Evolutionary conservation across 345 rosid species (phyloP).

Genomic region (Alliaria petiolata): DNA sequence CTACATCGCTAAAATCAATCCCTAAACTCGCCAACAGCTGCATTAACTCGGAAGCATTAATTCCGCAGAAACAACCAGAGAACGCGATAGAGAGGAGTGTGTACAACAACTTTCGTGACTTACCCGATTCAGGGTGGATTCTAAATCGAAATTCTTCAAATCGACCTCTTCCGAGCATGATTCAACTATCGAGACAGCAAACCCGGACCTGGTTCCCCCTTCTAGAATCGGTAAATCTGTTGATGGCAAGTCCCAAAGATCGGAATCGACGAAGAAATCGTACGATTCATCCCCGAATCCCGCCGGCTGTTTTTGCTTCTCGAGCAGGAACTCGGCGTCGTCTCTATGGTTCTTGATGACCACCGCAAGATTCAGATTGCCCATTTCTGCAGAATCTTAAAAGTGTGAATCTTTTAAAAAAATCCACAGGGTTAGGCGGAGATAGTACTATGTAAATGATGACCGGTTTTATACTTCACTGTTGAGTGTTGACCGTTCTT

Average conservation of each 20-base stretch:
- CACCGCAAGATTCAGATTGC: slow-evolving; percentile 47
- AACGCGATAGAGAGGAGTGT: background rate
- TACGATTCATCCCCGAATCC: slow-evolving; percentile 54
- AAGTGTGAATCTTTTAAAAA: background rate
- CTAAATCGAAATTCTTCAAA: slow-evolving; percentile 43
- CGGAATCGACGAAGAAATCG: slow-evolving; percentile 66
- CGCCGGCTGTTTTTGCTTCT: slow-evolving; percentile 60
- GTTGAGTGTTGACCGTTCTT: background rate
- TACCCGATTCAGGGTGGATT: slow-evolving; percentile 47
- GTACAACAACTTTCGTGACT: background rate
- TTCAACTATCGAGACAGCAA: slow-evolving; percentile 28
- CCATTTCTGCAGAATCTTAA: slow-evolving; percentile 34
- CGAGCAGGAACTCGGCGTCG: slow-evolving; percentile 47
- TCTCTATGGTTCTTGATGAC: slow-evolving; percentile 36
- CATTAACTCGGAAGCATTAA: background rate
- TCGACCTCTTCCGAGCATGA: slow-evolving; percentile 36
- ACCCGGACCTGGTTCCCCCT: slow-evolving; percentile 21
- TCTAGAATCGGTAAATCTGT: slow-evolving; percentile 31
- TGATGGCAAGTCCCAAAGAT: slow-evolving; percentile 86
- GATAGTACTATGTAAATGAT: background rate
- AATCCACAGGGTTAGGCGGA: background rate
- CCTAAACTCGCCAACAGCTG: slow-evolving; percentile 61
- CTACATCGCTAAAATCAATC: slow-evolving; percentile 35
- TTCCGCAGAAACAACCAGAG: background rate
- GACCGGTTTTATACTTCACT: background rate